Evolutionary conservation across 1,139 yeast species (phyloP), one percentile per base, ranked within the genome.

Genomic region (Suhomyces terraborum): DNA sequence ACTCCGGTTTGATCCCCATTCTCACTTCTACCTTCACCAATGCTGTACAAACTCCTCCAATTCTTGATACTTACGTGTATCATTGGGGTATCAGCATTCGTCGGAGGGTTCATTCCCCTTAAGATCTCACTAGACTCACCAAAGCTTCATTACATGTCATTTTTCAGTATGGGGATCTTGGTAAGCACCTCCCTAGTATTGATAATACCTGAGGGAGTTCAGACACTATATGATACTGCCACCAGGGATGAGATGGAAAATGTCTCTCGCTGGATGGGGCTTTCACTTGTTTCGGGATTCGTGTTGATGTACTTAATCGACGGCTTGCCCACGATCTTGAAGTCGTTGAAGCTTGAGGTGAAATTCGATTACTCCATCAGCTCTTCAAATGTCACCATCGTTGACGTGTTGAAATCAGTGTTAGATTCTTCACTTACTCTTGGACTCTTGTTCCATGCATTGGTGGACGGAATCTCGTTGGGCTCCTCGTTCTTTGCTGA

Each of bases 391-490:
- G 10, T 28, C 12, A 19, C 40, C 8, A 5, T 22, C 3, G 1
- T 28, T 8, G 40, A 33, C 25, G 27, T 38, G 4, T 10, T 53
- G 3, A 48, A 50, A 21, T 64, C 69, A 2, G 45, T 64, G 5
- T 25, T 59, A 8, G 37, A 49, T 33, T 59, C 69, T 14, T 63
- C 84, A 1, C 67, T 79, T 8, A 78, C 86, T 0, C 54, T 84
- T 7, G 89, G 91, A 0, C 67, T 85, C 14, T 58, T 83, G 0
- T 68, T 85, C 19, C 95, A 85, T 55, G 80, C 88, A 0, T 53
- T 80, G 4, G 79, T 87, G 1, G 95, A 85, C 53, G 95, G 95
- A 2, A 67, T 85, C n/a, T 82, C 89, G 0, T 66, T 85, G 33
- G 89, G 91, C 0, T 77, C 87, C 0, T 71, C 86, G 0, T 71